These are phyloP conservation scores for Dothistroma pini DNA, from an alignment of 2,329 filamentous ascomycete genomes.

Conservation along the genomic window DNA sequence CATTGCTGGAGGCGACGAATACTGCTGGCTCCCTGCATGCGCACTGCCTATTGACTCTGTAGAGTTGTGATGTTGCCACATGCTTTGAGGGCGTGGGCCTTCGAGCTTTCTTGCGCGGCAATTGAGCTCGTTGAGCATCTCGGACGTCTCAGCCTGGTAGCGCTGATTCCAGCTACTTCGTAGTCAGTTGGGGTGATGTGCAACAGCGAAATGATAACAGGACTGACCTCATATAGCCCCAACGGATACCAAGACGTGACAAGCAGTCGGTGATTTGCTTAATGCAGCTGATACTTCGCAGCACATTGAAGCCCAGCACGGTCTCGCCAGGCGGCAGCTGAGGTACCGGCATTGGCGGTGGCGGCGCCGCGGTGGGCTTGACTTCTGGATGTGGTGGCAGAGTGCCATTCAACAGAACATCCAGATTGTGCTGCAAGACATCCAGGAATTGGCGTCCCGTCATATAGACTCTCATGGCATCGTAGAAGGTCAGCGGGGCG, in stretches of 20 bases:
- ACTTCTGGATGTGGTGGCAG: constrained; percentile 41
- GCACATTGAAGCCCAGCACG: constrained; percentile 34
- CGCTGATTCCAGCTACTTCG: constrained; percentile 45
- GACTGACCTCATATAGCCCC: constrained; percentile 44
- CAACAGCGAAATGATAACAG: not conserved
- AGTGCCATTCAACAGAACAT: constrained; percentile 41
- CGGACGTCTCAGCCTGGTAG: constrained; percentile 45
- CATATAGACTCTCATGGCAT: constrained; percentile 79
- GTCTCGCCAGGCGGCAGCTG: constrained; percentile 30
- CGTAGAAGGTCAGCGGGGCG: constrained; percentile 79
- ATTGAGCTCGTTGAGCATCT: constrained; percentile 41
- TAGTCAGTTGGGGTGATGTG: constrained; percentile 6
- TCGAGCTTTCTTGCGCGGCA: constrained; percentile 36
- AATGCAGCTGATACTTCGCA: constrained; percentile 45
- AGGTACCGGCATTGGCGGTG: constrained; percentile 34
- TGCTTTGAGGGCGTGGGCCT: constrained; percentile 26
- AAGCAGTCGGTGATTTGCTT: constrained; percentile 47
- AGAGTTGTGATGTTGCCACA: constrained; percentile 24
- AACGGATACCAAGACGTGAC: constrained; percentile 45
- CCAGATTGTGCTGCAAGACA: constrained; percentile 52
- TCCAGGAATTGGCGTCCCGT: constrained; percentile 57
- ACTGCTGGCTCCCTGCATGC: constrained; percentile 22
- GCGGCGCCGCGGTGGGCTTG: constrained; percentile 37
- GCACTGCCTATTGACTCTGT: constrained; percentile 26
- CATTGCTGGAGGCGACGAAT: constrained; percentile 21